A percentile compares a stretch with the other conserved stretches of the same genome.
phyloP scores from a whole-genome alignment of 1,284 basidiomycete species.

The Ceratobasidium sp. region DNA sequence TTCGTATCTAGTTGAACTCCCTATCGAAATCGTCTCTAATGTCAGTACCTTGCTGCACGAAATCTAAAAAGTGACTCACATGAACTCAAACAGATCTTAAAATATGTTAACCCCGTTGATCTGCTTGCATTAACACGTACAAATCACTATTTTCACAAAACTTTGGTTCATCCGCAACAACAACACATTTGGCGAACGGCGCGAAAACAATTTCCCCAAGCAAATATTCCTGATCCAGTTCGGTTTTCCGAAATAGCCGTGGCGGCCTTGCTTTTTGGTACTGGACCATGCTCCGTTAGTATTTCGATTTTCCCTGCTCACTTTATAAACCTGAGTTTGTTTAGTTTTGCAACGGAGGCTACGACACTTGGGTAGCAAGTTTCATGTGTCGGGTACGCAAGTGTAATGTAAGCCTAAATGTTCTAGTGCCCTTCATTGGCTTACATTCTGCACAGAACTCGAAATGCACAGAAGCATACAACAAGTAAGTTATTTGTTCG shows the following conservation, averaged over 20 bases:
- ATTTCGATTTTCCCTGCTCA: neutral
- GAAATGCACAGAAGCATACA: constrained; percentile 9
- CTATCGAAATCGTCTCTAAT: constrained; percentile 24
- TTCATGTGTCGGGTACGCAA: constrained; percentile 6
- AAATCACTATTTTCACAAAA: constrained; percentile 4
- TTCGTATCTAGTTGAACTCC: constrained; percentile 17
- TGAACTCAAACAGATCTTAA: constrained; percentile 5
- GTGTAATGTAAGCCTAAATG: constrained; percentile 4
- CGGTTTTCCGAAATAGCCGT: constrained; percentile 27
- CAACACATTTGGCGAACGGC: constrained; percentile 23
- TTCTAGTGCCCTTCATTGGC: neutral
- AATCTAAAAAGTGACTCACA: neutral
- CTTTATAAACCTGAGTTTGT: neutral
- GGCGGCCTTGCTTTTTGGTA: constrained; percentile 21
- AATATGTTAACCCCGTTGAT: constrained; percentile 24
- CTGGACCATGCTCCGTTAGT: constrained; percentile 21
- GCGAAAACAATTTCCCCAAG: constrained; percentile 26
- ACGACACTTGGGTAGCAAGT: neutral
- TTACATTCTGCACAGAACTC: neutral
- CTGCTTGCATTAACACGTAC: constrained; percentile 14
- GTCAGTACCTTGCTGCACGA: neutral
- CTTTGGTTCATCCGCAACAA: constrained; percentile 12
- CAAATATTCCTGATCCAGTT: constrained; percentile 27
- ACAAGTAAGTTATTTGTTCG: neutral
- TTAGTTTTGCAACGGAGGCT: constrained; percentile 22